Evolutionary conservation across 441 rosid genomes (phyloP).

Genomic region (Pelargonium australe): DNA sequence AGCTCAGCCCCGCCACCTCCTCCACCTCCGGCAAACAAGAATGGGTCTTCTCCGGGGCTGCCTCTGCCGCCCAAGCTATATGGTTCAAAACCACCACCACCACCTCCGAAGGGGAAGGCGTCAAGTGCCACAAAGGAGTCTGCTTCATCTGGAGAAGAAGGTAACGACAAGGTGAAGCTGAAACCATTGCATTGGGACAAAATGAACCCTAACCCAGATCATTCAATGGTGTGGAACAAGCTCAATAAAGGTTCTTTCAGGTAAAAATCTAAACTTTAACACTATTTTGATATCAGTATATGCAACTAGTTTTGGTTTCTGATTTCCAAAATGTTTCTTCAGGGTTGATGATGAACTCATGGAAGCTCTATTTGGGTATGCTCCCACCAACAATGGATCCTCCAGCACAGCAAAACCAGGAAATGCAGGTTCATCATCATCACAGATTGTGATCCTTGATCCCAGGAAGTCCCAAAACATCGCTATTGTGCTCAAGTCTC

Average conservation of each 20-base stretch:
- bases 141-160: slow-evolving; percentile 31
- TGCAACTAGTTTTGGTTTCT: background rate
- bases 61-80: slow-evolving; percentile 30
- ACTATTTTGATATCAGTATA: background rate
- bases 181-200: slow-evolving; percentile 97
- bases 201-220: slow-evolving; percentile 51
- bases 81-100: slow-evolving; percentile 36
- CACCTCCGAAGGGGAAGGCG: slow-evolving; percentile 27
- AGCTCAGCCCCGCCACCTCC: slow-evolving; percentile 20
- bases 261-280: slow-evolving; percentile 32
- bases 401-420: slow-evolving; percentile 27
- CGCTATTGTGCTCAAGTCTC: slow-evolving; percentile 69
- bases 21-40: slow-evolving; percentile 10
- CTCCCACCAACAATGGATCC: slow-evolving; percentile 51
- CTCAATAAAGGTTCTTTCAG: slow-evolving; percentile 73
- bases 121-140: slow-evolving; percentile 11
- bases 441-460: slow-evolving; percentile 45
- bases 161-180: slow-evolving; percentile 46
- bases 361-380: slow-evolving; percentile 92
- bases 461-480: slow-evolving; percentile 70
- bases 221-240: slow-evolving; percentile 96
- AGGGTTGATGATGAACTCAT: slow-evolving; percentile 84
- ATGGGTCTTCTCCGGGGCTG: slow-evolving; percentile 14
- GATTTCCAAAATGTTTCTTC: background rate
- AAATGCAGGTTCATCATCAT: slow-evolving; percentile 27